Evolutionary conservation across 2,329 filamentous ascomycete genomes (phyloP).

Genomic region (Zymoseptoria pseudotritici): DNA sequence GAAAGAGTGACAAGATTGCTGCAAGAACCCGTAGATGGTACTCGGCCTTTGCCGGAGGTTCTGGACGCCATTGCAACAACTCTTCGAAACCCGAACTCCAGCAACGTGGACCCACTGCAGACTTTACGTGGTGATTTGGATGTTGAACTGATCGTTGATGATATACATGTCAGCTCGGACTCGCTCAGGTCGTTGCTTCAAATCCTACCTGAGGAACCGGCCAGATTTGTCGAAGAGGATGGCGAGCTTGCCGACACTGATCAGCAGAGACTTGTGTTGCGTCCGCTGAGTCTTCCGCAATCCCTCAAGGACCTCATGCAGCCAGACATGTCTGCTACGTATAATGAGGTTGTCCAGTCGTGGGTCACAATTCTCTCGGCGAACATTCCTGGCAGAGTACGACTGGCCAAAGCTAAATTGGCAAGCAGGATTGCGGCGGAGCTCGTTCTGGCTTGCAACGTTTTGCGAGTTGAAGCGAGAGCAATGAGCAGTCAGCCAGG

Average conservation of each 20-base stretch:
- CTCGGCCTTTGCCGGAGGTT: neutral
- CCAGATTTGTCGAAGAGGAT: neutral
- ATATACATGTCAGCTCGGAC: neutral
- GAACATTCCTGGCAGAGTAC: slow-evolving; percentile 19
- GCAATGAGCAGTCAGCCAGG: neutral
- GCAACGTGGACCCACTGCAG: slow-evolving; percentile 4
- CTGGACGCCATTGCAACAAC: neutral
- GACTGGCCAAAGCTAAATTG: slow-evolving; percentile 27
- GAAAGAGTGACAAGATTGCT: neutral
- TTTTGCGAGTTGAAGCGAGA: slow-evolving; percentile 8
- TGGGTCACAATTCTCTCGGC: slow-evolving; percentile 22
- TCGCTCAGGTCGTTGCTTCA: neutral
- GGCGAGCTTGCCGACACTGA: neutral
- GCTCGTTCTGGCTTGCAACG: slow-evolving; percentile 30
- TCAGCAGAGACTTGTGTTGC: neutral
- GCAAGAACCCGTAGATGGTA: neutral
- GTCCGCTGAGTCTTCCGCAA: neutral
- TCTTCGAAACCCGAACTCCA: neutral
- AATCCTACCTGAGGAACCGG: neutral
- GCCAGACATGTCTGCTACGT: slow-evolving; percentile 6
- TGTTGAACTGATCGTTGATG: neutral
- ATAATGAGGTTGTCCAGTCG: slow-evolving; percentile 18
- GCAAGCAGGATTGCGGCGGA: slow-evolving; percentile 29
- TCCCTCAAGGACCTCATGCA: neutral
- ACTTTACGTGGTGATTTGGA: slow-evolving; percentile 5